Percentiles rank a stretch among this genome's conserved stretches.
phyloP scores from a whole-genome alignment of 2,329 filamentous ascomycete genomes.

The Fusarium albosuccineum region DNA sequence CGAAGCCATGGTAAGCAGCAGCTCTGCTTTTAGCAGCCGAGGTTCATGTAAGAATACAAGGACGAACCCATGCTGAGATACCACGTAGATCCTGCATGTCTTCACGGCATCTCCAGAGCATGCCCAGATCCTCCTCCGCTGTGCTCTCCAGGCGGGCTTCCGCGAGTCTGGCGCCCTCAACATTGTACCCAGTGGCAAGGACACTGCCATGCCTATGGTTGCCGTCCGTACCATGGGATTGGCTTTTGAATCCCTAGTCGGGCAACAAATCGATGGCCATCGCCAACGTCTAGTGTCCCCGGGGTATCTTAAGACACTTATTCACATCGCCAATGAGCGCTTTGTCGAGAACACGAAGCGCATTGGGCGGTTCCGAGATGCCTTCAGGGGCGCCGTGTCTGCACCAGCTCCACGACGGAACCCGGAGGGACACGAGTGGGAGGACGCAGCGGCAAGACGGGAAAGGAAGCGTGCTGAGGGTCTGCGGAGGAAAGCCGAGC shows the following conservation, averaged over 20 bases:
- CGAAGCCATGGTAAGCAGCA: conserved; percentile 84
- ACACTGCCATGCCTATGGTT: conserved; percentile 75
- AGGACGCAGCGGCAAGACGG: conserved; percentile 64
- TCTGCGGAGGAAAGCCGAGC: conserved; percentile 63
- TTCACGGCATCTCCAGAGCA: conserved; percentile 80
- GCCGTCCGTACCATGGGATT: conserved; percentile 88
- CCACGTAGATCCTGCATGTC: conserved; percentile 84
- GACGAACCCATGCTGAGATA: conserved; percentile 40
- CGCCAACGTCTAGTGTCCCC: conserved; percentile 69
- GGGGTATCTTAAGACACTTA: conserved; percentile 75
- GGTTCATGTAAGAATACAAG: conserved; percentile 41
- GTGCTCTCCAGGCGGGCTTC: conserved; percentile 85
- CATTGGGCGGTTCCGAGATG: conserved; percentile 72
- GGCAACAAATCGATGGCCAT: conserved; percentile 59
- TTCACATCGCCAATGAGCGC: conserved; percentile 79
- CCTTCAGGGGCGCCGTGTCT: conserved; percentile 57
- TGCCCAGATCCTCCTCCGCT: conserved; percentile 80
- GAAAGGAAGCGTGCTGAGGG: conserved; percentile 71
- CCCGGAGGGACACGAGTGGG: conserved; percentile 63
- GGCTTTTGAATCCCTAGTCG: conserved; percentile 84
- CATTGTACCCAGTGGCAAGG: conserved; percentile 56
- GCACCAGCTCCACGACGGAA: conserved; percentile 44
- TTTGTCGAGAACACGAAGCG: conserved; percentile 78
- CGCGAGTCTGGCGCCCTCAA: conserved; percentile 89
- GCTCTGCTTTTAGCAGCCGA: conserved; percentile 3